Evolutionary conservation across 2,329 filamentous ascomycete genomes (phyloP), one percentile per base, ranked within the genome.

Genomic region (Scytalidium lignicola): DNA sequence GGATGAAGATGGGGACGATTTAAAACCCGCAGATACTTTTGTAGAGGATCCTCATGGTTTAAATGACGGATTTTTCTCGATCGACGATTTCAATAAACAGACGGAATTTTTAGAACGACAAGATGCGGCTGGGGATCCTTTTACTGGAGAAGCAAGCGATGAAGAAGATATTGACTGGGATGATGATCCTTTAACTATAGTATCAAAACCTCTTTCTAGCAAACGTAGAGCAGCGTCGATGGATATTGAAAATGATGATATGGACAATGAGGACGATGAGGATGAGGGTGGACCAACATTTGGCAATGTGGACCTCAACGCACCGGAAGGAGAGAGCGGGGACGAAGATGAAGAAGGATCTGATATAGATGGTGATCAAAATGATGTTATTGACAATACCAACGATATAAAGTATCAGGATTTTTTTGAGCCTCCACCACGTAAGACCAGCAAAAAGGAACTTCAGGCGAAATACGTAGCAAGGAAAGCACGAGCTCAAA

Each of bases 61-160:
- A 26, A 97, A 99, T 62, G 93, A 99, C 63, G 92, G 90, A 4
- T 99, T 99, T 72, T 99, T 99, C 71, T 95, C 90, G 15, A 92
- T 99, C 60, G 91, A 97, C 61, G 84, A 95, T 51, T 99, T 99
- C 78, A 99, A 99, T 74, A 89, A 86, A 65, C 88, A 95, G 64
- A 89, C 90, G 2, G 89, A 95, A 61, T 86, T 86, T 64, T 83
- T 96, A 44, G 93, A 99, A 67, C 83, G 88, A 55, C 86, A 90
- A 66, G 92, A 97, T 65, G 79, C 80, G 22, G 78, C 80, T 55
- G 90, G 86, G 22, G 88, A 92, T 57, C 81, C 82, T 32, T 84
- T 86, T 58, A 85, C 86, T 49, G 87, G 86, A 54, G 78, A 75
- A 46, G 87, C 79, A 52, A 90, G 85, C 65, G 90, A 95, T 46